These are phyloP conservation scores for Ophiostoma himal-ulmi DNA, from an alignment of 2,329 filamentous ascomycete genomes.

Conservation along the genomic window DNA sequence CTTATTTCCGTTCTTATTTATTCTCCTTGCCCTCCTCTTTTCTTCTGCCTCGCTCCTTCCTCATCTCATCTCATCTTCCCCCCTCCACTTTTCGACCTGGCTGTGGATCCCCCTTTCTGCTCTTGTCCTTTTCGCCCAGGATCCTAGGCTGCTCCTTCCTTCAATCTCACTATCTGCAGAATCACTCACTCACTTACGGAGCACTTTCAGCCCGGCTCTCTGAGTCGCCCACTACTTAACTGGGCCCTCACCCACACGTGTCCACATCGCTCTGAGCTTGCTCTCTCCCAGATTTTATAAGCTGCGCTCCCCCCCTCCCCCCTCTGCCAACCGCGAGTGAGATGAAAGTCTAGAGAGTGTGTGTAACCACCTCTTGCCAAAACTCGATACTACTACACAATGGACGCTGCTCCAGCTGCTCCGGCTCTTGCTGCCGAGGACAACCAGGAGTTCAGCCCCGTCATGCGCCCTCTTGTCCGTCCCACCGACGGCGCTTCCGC, in stretches of 20 bases:
- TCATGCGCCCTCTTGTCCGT: conserved; percentile 33
- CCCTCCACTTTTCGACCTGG: conserved; percentile 3
- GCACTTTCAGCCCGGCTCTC: conserved; percentile 6
- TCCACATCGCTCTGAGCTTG: conserved; percentile 17
- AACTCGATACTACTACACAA: conserved; percentile 17
- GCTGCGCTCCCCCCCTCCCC: neutral
- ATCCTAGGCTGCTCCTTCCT: neutral
- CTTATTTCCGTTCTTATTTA: too few relatives aligned
- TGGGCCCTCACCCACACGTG: conserved; percentile 20
- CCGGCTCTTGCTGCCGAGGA: conserved; percentile 42
- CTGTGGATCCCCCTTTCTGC: conserved; percentile 17
- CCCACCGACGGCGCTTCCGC: conserved; percentile 19
- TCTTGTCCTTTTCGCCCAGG: conserved; percentile 4
- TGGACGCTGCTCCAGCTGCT: conserved; percentile 37
- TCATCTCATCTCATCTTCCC: neutral
- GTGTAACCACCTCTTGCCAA: neutral
- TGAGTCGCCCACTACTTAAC: conserved; percentile 8
- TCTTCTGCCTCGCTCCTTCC: neutral
- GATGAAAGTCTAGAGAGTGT: neutral
- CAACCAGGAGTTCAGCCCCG: conserved; percentile 39
- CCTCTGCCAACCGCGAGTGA: neutral
- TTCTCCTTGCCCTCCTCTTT: neutral
- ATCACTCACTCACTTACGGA: neutral
- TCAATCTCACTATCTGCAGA: neutral
- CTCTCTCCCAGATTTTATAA: conserved; percentile 3